Evolutionary conservation across 1,284 basidiomycete species (phyloP), one percentile per base, ranked within the genome.

Genomic region (Malassezia obtusa): DNA sequence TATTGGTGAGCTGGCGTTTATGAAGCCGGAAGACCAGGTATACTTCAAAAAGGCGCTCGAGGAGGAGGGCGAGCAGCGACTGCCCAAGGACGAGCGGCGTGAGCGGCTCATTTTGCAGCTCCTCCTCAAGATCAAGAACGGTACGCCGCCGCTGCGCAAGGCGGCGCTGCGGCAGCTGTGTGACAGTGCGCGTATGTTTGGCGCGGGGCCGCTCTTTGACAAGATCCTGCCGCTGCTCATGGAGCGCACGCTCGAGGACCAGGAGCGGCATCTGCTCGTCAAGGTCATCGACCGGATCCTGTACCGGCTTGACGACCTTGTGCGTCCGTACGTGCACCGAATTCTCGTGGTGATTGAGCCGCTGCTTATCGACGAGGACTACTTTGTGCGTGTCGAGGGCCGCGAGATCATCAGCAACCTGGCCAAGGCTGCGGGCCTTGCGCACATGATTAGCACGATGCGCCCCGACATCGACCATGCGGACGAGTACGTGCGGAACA

Each of bases 361-460:
- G 0, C 81, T 99, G 4, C 83, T 99, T 64, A 98, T 98, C 69
- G 94, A 99, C 75, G 92, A 98, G 76, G 94, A 98, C 76, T 98
- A 98, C 78, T 98, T 98, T 68, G 94, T 94, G 41, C 88, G 92
- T 75, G 89, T 99, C 50, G 94, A 99, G 79, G 94, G 94, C 61
- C 87, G 94, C 48, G 94, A 98, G 78, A 98, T 98, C 74, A 99
- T 99, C 69, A 92, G 89, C 68, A 98, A 99, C 76, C 78, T 98
- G 45, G 94, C 94, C 43, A 99, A 98, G 76, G 94, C 94, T 2
- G 92, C 94, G 30, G 92, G 94, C 76, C 84, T 98, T 21, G 94
- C 92, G 2, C 94, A 98, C 76, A 98, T 99, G 94, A 98, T 99
- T 68, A 98, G 92, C 32, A 98, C 92, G 19, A 98, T 99, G 92